Evolutionary conservation across 73 alveolate species (phyloP).

Genomic region (Diophrys sp.): DNA sequence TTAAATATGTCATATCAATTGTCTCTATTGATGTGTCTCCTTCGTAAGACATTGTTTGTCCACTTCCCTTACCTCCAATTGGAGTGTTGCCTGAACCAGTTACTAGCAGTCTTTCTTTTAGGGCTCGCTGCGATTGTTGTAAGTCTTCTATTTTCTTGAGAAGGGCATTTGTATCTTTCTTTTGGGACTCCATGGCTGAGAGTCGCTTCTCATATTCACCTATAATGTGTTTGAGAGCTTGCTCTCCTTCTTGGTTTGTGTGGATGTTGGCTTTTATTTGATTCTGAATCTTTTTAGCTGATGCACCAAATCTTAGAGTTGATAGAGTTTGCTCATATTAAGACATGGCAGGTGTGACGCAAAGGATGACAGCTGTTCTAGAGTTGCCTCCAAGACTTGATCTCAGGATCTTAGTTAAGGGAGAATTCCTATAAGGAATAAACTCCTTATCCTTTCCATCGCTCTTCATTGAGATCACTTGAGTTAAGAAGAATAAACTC

Average conservation of each 20-base stretch:
- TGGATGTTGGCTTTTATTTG: conserved; percentile 56
- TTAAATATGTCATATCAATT: too few species aligned
- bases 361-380: conserved; percentile 89
- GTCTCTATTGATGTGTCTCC: too few species aligned
- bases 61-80: too few species aligned
- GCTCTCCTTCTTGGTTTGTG: conserved; percentile 16
- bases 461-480: conserved; percentile 72
- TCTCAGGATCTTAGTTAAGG: conserved; percentile 92
- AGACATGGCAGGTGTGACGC: conserved; percentile 86
- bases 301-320: conserved; percentile 89
- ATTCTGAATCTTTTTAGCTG: conserved; percentile 94
- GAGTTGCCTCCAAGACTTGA: conserved; percentile 96
- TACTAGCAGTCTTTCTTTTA: not conserved
- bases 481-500: conserved; percentile 72
- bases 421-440: conserved; percentile 94
- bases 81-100: too few species aligned
- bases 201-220: conserved; percentile 40
- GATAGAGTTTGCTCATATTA: conserved; percentile 76
- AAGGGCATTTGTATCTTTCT: conserved; percentile 1
- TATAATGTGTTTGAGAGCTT: conserved; percentile 24
- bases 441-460: conserved; percentile 71
- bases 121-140: not conserved
- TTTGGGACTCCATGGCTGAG: conserved; percentile 23
- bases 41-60: too few species aligned
- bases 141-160: too few species aligned